Evolutionary conservation across 768 basidiomycete species (phyloP).

Genomic region (Psilocybe cubensis): DNA sequence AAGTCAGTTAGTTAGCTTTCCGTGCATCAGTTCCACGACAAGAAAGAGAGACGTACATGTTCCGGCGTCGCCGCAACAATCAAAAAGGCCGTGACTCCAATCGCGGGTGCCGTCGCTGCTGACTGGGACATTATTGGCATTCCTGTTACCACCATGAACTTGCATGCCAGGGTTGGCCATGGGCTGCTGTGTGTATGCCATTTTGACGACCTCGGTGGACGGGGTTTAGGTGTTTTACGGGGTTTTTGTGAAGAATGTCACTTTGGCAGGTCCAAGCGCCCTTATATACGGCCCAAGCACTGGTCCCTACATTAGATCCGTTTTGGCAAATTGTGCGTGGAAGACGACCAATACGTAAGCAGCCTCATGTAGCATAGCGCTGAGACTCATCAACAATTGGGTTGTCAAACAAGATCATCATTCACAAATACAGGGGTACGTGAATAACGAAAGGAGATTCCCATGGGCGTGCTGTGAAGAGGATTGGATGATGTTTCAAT

Average conservation of each 20-base stretch:
- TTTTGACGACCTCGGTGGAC: not conserved
- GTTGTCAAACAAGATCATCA: conserved; percentile 4
- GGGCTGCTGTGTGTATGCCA: conserved; percentile 25
- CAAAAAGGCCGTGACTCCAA: conserved; percentile 38
- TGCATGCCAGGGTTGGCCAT: conserved; percentile 25
- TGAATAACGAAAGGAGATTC: not conserved
- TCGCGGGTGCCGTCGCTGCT: conserved; percentile 34
- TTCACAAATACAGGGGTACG: not conserved
- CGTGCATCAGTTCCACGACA: not conserved
- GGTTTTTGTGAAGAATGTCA: not conserved
- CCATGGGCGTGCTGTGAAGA: not conserved
- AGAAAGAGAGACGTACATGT: conserved; percentile 29
- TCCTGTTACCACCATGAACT: conserved; percentile 32
- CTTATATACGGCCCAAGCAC: not conserved
- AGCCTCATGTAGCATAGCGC: not conserved
- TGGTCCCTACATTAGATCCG: not conserved
- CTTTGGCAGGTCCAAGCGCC: not conserved
- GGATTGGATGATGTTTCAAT: not conserved
- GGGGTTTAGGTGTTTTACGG: not conserved
- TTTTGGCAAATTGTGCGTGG: not conserved
- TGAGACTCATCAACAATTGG: not conserved
- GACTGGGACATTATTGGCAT: conserved; percentile 35
- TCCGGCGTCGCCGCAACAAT: conserved; percentile 33
- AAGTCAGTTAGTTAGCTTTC: not conserved
- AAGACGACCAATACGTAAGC: not conserved